Base-by-base conservation (phyloP, 495 filamentous ascomycete species). In the Hypoxylon perforatum region DNA sequence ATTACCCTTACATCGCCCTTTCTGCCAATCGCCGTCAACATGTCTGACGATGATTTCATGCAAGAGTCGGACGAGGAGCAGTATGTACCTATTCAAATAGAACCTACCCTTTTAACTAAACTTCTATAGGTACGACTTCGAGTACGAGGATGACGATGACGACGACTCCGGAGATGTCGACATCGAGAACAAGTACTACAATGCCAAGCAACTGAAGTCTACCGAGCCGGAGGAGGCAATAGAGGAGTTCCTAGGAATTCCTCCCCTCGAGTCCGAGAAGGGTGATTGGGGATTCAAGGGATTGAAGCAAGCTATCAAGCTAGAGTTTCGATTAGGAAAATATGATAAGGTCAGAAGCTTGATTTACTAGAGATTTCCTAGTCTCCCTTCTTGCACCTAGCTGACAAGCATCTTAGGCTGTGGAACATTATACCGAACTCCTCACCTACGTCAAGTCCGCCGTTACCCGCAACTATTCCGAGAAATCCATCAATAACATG, bases 171-270 rank as follows among this genome's bases (percentile, higher is more conserved):
- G 90, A 18, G 91, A 97, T 76, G 90, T 97, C 67, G 94, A 94
- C 58, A 94, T 98, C 73, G 96, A 98, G 76, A 99, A 99, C 82
- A 97, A 97, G 80, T 99, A 99, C 81, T 99, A 98, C 84, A 98
- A 97, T 80, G 95, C 95, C 22, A 99, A 99, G 81, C 93, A 97
- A 78, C 90, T 96, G 78, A 99, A 99, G 80, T 84, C 82, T 8
- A 88, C 87, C 55, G 91, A 91, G 63, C 92, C 96, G 2, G 89
- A 96, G 69, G 93, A 91, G 56, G 95, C 95, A 1, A 88, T 98
- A 42, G 89, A 89, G 15, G 94, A 97, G 79, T 99, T 99, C 70
- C 82, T 98, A 18, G 91, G 87, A 7, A 88, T 98, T 63, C 92
- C 92, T 8, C 84, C 87, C 8, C 73, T 97, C 59, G 95, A 99